Base-by-base conservation (phyloP, 495 filamentous ascomycete genomes). In the Xylaria sp. region DNA sequence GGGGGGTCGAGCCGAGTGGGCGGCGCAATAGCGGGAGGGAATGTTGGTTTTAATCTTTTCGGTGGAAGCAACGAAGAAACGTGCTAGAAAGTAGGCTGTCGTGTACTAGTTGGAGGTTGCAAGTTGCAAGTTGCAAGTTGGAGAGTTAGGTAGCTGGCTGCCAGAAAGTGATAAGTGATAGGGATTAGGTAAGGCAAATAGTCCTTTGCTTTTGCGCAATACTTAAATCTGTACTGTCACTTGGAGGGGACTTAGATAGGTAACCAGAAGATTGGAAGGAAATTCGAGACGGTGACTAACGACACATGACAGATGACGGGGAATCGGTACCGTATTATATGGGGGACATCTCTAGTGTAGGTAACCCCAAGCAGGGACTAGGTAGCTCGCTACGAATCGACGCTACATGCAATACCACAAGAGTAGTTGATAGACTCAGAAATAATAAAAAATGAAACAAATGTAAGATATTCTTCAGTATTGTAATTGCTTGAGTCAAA, bases 221-320 rank as follows among this genome's bases (percentile, higher is more conserved):
- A n/a, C n/a, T n/a, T n/a, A n/a, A n/a, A n/a, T n/a, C n/a, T n/a
- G n/a, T n/a, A n/a, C n/a, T n/a, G n/a, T 26, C 4, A 61, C 35
- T 62, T 63, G 61, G 40, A 46, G 61, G 58, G 58, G 55, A 48
- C 44, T 48, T 61, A 53, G 3, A n/a, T n/a, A n/a, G n/a, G n/a
- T n/a, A n/a, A 8, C 46, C n/a, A 21, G 46, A 9, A 5, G 7
- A 5, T 21, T n/a, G 15, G 5, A 21, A 50, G 21, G 46, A 50
- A 50, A 50, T n/a, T 29, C 50, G 9, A 53, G 21, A 53, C 26
- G 26, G 50, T 53, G 26, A 12, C 50, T 26, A 29, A 3, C n/a
- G 44, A n/a, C 6, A 4, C 1, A 48, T 21, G 44, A 48, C 5
- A 41, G n/a, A 41, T 6, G 40, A 6, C 40, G 40, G 17, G 46